A percentile compares a stretch with the other conserved stretches of the same genome.
Evolutionary conservation across 2,329 filamentous ascomycete species (phyloP).

Genomic region (Clonostachys solani): DNA sequence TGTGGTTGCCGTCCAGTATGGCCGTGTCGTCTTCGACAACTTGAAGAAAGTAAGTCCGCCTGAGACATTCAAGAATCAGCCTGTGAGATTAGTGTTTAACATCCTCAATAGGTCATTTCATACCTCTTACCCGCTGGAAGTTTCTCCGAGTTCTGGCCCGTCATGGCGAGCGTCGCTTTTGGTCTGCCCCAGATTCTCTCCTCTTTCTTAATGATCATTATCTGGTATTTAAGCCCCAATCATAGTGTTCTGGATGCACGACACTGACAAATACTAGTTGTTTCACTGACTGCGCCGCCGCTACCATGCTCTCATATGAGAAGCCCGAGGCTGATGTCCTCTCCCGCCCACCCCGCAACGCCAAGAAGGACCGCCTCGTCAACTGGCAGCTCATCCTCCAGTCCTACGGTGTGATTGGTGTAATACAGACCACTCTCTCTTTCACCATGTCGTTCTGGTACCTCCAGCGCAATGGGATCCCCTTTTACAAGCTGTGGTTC

Average conservation of each 20-base stretch:
- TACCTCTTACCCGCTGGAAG: constrained; percentile 70
- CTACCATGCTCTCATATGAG: constrained; percentile 72
- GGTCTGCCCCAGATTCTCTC: constrained; percentile 70
- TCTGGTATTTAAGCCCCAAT: constrained; percentile 37
- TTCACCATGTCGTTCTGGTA: constrained; percentile 68
- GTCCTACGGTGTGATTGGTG: constrained; percentile 66
- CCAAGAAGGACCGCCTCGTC: constrained; percentile 67
- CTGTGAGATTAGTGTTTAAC: not conserved
- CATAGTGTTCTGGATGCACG: not conserved
- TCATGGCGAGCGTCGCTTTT: constrained; percentile 68
- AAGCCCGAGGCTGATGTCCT: constrained; percentile 73
- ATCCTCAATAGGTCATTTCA: constrained; percentile 34
- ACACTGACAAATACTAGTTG: constrained; percentile 38
- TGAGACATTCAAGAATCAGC: too few species aligned
- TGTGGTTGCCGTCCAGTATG: constrained; percentile 68
- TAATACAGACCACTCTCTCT: constrained; percentile 55
- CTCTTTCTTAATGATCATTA: constrained; percentile 69
- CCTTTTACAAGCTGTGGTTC: constrained; percentile 65
- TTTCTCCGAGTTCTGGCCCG: constrained; percentile 75
- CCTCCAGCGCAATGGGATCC: constrained; percentile 56
- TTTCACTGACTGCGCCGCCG: constrained; percentile 73
- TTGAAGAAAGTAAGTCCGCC: constrained; percentile 53
- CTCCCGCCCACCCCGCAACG: constrained; percentile 61
- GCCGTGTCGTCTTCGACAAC: constrained; percentile 75
- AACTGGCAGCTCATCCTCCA: constrained; percentile 70